A percentile compares a stretch with the other conserved stretches of the same genome.
Evolutionary conservation across 164 flowering plant genomes (phyloP).

Genomic region (Hamamelis virginiana): DNA sequence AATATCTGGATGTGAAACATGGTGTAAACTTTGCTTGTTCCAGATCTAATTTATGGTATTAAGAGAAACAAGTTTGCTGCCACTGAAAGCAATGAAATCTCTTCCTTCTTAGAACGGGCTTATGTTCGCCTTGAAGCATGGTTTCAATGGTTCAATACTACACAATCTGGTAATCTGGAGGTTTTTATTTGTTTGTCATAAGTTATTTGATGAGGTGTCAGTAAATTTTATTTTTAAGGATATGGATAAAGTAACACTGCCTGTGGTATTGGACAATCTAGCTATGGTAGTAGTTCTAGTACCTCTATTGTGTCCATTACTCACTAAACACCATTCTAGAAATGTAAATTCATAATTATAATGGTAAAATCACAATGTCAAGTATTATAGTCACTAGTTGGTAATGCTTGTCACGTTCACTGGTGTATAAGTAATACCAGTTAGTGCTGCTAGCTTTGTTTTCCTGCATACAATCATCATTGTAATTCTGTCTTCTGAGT

Average conservation of each 20-base stretch:
- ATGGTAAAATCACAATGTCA: no score
- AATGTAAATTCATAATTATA: no score
- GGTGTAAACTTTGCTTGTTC: slow-evolving; percentile 10
- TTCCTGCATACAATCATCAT: no score
- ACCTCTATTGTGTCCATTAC: no score
- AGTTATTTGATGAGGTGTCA: neutral
- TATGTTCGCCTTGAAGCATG: slow-evolving; percentile 88
- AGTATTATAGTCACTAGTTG: no score
- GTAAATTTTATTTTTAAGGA: neutral
- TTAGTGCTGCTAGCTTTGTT: no score
- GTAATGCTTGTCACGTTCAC: no score
- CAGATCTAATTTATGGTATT: slow-evolving; percentile 65
- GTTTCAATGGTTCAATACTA: slow-evolving; percentile 95
- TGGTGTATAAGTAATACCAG: no score
- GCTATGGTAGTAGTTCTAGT: no score
- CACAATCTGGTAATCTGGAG: slow-evolving; percentile 68
- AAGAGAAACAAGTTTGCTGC: slow-evolving; percentile 53
- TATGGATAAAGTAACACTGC: neutral
- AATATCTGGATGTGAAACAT: neutral
- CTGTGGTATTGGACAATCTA: neutral
- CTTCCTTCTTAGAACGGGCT: slow-evolving; percentile 73
- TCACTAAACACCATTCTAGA: no score
- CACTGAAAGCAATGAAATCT: slow-evolving; percentile 54
- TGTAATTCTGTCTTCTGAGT: no score
- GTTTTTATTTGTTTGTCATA: neutral